Conservation (phyloP, 192 early-diverging fungal genomes). For the Tieghemiomyces parasiticus region DNA sequence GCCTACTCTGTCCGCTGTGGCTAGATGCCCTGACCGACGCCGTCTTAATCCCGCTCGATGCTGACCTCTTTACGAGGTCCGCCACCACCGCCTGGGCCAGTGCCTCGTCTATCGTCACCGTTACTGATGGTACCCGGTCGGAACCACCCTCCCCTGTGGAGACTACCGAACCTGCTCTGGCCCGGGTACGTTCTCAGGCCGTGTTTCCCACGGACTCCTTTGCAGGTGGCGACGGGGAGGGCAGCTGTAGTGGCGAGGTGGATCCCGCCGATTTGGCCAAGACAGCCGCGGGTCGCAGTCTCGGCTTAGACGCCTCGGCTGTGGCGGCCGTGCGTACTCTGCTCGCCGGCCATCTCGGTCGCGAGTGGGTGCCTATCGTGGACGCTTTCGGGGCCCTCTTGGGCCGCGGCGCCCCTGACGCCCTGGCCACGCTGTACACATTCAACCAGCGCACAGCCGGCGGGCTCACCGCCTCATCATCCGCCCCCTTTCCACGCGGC, state of each 20-base stretch:
- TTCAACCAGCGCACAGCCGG: conserved; percentile 1
- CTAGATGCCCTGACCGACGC: conserved; percentile 8
- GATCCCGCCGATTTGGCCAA: background rate
- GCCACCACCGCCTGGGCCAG: background rate
- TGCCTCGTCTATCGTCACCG: background rate
- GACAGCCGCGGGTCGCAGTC: too few relatives aligned
- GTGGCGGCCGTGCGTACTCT: conserved; percentile 7
- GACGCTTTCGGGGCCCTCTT: background rate
- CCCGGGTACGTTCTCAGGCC: background rate
- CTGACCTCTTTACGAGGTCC: background rate
- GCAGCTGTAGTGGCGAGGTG: background rate
- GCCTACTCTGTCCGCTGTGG: background rate
- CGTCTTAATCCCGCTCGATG: conserved; percentile 3
- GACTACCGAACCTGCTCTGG: background rate
- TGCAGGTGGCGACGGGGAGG: background rate
- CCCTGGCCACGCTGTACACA: background rate
- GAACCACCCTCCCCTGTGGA: conserved; percentile 1
- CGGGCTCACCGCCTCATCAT: background rate
- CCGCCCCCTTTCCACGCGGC: background rate
- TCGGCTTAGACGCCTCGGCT: conserved; percentile 6
- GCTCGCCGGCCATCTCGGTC: background rate
- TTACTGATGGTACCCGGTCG: background rate
- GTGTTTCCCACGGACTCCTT: background rate
- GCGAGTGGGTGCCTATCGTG: conserved; percentile 3
- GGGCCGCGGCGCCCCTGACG: background rate